Evolutionary conservation across 2,329 filamentous ascomycete genomes (phyloP), one percentile per base, ranked within the genome.

Genomic region (Penicillium sp.): DNA sequence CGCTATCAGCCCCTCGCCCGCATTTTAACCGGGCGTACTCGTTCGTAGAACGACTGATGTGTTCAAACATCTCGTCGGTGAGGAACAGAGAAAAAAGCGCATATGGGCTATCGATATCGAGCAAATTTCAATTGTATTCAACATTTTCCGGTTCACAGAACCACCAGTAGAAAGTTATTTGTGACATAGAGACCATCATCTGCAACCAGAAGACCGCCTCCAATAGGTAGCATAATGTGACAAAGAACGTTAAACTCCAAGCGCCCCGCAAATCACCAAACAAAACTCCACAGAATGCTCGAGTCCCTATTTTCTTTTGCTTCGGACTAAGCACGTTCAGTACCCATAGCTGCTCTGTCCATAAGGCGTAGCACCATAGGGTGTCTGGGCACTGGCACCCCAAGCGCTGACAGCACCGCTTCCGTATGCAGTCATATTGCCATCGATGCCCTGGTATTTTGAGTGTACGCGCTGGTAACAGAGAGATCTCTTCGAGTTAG

Each of bases 311-410:
- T 55, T 50, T 49, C 51, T 28, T 39, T 49, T 39, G 16, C 37
- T 25, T 28, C 33, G 38, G 35, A 18, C 41, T 22, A 22, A 14
- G 25, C 16, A 42, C 44, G 38, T 53, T 53, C 55, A 68, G 39
- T 58, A 66, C 30, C 65, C 66, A 52, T 67, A 71, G 8, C 66
- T 62, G 45, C 59, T 66, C 50, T 73, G 71, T n/a, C 81, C 82
- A 61, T 85, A 85, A 9, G 82, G 80, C 10, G 81, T 83, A 25
- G 79, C 79, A 34, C 80, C 80, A 60, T 80, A 83, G 5, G 80
- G 79, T 18, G 80, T 82, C 45, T 77, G 72, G 16, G 74, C 80
- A 41, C 72, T 77, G 30, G 76, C 81, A 14, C 86, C 86, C 81
- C 87, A 91, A 14, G 81, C 75, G 63, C 80, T 86, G 53, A 80